Evolutionary conservation across 2,329 filamentous ascomycete genomes (phyloP).

Genomic region (Xylariales sp.): DNA sequence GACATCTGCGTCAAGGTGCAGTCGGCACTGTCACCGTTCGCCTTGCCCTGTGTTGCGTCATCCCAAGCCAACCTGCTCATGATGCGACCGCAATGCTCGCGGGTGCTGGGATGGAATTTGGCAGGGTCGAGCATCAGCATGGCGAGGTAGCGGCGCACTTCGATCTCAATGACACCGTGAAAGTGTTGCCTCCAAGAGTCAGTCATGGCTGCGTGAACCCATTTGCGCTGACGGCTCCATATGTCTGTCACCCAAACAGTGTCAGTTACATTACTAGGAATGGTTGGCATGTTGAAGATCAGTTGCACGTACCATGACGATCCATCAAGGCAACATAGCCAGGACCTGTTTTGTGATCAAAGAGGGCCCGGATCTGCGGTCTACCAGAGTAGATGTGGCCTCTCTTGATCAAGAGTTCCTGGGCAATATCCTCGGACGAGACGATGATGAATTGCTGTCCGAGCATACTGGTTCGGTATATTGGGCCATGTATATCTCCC

Average conservation of each 20-base stretch:
- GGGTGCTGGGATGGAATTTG: constrained; percentile 38
- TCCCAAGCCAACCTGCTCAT: constrained; percentile 48
- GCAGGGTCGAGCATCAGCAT: constrained; percentile 40
- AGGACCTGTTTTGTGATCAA: constrained; percentile 43
- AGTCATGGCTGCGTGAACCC: constrained; percentile 46
- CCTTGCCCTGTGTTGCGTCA: constrained; percentile 39
- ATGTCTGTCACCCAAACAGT: too few species aligned
- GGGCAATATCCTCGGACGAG: constrained; percentile 43
- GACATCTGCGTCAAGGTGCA: constrained; percentile 45
- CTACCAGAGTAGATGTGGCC: constrained; percentile 46
- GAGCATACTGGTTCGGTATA: constrained; percentile 26
- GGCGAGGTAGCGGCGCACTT: constrained; percentile 41
- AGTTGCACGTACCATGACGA: constrained; percentile 33
- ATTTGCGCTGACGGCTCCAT: constrained; percentile 46
- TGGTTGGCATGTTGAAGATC: not conserved
- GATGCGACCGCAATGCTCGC: constrained; percentile 45
- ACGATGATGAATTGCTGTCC: constrained; percentile 32
- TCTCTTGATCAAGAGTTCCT: constrained; percentile 43
- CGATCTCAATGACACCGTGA: constrained; percentile 43
- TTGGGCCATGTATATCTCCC: constrained; percentile 23
- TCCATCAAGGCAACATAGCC: constrained; percentile 48
- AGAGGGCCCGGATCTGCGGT: constrained; percentile 44
- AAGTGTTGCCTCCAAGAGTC: constrained; percentile 35
- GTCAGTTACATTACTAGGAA: not conserved
- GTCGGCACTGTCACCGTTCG: constrained; percentile 42